These are phyloP conservation scores for Xylaria sp. DNA, from an alignment of 495 filamentous ascomycete species.

Conservation along the genomic window DNA sequence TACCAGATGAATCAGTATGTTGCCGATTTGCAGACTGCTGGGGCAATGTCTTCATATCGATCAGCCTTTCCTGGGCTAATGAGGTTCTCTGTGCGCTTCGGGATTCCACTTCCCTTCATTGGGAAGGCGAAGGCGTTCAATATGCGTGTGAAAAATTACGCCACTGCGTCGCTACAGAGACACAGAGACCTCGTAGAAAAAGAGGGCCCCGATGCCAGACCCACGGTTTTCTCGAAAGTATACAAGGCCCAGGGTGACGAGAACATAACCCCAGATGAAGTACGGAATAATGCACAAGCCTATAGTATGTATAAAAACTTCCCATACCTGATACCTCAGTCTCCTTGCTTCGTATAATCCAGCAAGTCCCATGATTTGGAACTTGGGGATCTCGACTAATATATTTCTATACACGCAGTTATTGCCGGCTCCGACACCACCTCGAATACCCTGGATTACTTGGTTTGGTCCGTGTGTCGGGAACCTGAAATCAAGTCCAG, in stretches of 20 bases:
- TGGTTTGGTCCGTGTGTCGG: slow-evolving; percentile 48
- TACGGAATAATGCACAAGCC: slow-evolving; percentile 48
- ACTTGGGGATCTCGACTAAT: too few species aligned
- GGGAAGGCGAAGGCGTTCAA: background rate
- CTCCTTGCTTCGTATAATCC: too few species aligned
- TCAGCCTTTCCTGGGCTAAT: slow-evolving; percentile 47
- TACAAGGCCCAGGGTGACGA: slow-evolving; percentile 49
- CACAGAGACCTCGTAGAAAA: slow-evolving; percentile 48
- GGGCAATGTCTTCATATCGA: slow-evolving; percentile 40
- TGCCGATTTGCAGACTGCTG: slow-evolving; percentile 44
- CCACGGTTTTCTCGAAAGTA: slow-evolving; percentile 57
- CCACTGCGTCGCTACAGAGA: slow-evolving; percentile 45
- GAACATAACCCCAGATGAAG: slow-evolving; percentile 45
- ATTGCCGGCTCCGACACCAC: slow-evolving; percentile 61
- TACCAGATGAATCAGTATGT: slow-evolving; percentile 52
- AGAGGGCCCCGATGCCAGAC: slow-evolving; percentile 46
- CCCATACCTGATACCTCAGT: too few species aligned
- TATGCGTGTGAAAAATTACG: slow-evolving; percentile 37
- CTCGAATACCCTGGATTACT: slow-evolving; percentile 51
- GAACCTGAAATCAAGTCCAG: slow-evolving; percentile 42
- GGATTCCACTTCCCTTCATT: slow-evolving; percentile 23
- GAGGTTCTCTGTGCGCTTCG: slow-evolving; percentile 1
- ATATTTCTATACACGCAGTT: slow-evolving; percentile 32
- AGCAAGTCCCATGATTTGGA: too few species aligned
- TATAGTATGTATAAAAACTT: slow-evolving; percentile 41